Evolutionary conservation across 2,329 filamentous ascomycete species (phyloP).

Genomic region (Geoglossum cookeanum): DNA sequence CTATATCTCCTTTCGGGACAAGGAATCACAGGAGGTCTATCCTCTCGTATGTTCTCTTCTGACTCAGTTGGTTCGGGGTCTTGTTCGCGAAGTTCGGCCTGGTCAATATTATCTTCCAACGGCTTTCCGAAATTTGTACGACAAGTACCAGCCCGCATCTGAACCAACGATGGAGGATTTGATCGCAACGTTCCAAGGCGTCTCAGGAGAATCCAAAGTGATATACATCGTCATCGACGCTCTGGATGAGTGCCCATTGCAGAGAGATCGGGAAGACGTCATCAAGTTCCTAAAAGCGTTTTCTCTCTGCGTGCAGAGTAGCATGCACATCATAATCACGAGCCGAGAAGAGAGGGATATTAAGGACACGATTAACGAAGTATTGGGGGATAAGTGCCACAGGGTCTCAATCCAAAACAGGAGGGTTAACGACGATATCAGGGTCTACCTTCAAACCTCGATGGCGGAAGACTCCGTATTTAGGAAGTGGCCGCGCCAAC

Average conservation of each 20-base stretch:
- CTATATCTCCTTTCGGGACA: conserved; percentile 17
- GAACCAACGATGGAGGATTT: background rate
- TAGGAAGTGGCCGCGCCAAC: background rate
- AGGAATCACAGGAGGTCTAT: background rate
- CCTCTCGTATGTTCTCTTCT: background rate
- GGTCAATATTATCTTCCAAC: background rate
- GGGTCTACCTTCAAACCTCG: background rate
- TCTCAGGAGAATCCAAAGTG: background rate
- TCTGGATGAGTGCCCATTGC: conserved; percentile 15
- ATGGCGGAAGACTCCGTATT: background rate
- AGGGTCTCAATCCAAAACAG: background rate
- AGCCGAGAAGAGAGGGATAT: background rate
- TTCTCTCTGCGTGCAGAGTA: background rate
- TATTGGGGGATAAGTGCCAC: background rate
- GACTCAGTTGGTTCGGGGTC: background rate
- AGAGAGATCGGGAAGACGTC: background rate
- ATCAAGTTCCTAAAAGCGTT: background rate
- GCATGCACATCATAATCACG: background rate
- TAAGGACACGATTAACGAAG: background rate
- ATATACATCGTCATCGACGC: conserved; percentile 16
- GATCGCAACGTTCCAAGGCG: background rate
- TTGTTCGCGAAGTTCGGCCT: too few species aligned
- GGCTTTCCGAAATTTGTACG: background rate
- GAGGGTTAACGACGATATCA: conserved; percentile 1
- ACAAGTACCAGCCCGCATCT: background rate